A percentile compares a stretch with the other conserved stretches of the same genome.
These are phyloP conservation scores for Penicillium odoratum DNA, from an alignment of 495 filamentous ascomycete genomes.

Conservation along the genomic window DNA sequence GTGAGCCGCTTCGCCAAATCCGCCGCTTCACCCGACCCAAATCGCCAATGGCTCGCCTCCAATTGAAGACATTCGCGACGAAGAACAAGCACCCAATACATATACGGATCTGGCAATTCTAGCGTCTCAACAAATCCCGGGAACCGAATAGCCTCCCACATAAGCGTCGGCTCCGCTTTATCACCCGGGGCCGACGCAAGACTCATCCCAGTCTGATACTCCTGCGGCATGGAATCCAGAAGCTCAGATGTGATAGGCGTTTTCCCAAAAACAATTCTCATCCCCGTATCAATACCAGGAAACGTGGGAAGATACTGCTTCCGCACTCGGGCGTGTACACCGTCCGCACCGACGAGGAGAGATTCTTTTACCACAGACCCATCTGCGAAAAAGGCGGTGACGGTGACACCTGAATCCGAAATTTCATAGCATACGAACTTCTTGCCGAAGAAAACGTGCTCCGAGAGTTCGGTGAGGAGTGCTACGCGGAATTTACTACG, in stretches of 20 bases:
- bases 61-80: conserved; percentile 19
- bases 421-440: conserved; percentile 35
- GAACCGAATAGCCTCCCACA: conserved; percentile 39
- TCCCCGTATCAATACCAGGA: conserved; percentile 40
- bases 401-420: conserved; percentile 21
- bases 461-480: conserved; percentile 32
- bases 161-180: conserved; percentile 29
- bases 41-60: conserved; percentile 23
- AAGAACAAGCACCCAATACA: conserved; percentile 41
- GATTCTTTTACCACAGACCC: conserved; percentile 34
- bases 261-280: conserved; percentile 40
- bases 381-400: conserved; percentile 40
- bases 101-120: conserved; percentile 32
- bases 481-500: conserved; percentile 30
- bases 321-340: conserved; percentile 39
- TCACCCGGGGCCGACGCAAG: conserved; percentile 17
- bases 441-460: conserved; percentile 44
- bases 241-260: conserved; percentile 19
- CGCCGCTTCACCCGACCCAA: conserved; percentile 23
- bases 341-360: conserved; percentile 50
- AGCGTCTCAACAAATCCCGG: conserved; percentile 18
- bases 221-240: conserved; percentile 4
- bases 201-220: conserved; percentile 14
- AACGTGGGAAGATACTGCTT: conserved; percentile 44
- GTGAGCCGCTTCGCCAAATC: conserved; percentile 25